These are phyloP conservation scores for Eutypella sp. DNA, from an alignment of 2,329 filamentous ascomycete genomes.

Conservation along the genomic window DNA sequence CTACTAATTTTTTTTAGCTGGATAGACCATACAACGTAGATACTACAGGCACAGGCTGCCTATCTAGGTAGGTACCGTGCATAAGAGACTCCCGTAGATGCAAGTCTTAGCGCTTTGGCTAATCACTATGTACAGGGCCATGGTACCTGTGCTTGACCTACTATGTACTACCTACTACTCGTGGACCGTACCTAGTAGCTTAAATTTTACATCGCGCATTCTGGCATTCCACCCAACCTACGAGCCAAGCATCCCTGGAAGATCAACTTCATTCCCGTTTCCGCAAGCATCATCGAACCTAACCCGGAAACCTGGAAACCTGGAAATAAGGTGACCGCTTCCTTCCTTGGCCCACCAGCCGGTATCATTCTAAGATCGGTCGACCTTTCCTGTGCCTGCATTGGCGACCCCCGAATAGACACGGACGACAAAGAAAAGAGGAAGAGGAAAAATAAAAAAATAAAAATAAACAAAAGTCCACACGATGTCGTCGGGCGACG, in stretches of 20 bases:
- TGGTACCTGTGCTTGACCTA: too few relatives aligned
- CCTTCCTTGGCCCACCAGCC: too few relatives aligned
- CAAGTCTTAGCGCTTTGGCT: conserved; percentile 19
- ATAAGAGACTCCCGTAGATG: conserved; percentile 14
- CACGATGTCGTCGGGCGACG: conserved; percentile 64
- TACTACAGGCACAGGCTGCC: neutral
- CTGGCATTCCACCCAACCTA: too few relatives aligned
- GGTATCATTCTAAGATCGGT: too few relatives aligned
- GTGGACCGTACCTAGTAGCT: neutral
- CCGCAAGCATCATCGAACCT: neutral
- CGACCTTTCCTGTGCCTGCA: too few relatives aligned
- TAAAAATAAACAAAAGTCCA: neutral
- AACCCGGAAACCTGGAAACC: neutral
- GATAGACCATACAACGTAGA: neutral
- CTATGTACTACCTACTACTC: too few relatives aligned
- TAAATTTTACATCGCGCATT: neutral
- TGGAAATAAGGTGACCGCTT: neutral
- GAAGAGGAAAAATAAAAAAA: neutral
- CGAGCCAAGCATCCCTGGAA: too few relatives aligned
- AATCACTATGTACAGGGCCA: neutral
- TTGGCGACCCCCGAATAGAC: neutral
- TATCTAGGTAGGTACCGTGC: neutral
- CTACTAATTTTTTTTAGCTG: too few relatives aligned
- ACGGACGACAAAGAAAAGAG: neutral
- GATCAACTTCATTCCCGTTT: neutral